Conservation (phyloP, 306 rosid species). For the Fragaria nilgerrensis region DNA sequence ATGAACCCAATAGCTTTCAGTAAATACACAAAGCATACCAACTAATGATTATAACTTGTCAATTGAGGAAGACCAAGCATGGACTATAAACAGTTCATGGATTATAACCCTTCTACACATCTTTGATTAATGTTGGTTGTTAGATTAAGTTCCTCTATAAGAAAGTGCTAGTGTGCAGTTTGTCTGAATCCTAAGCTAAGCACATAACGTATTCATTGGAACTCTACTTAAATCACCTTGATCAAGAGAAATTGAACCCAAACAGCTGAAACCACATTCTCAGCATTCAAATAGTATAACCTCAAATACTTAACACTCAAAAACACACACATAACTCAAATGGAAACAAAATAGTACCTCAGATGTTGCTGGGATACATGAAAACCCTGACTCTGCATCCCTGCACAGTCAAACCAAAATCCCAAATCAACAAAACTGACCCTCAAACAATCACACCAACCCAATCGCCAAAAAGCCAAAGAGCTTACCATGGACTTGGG, state of each 20-base stretch:
- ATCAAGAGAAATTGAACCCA: background rate
- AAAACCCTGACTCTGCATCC: slow-evolving; percentile 74
- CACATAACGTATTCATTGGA: background rate
- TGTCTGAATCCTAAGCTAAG: background rate
- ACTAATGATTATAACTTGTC: background rate
- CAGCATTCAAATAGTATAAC: background rate
- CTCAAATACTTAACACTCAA: background rate
- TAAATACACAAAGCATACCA: background rate
- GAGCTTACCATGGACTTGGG: slow-evolving; percentile 64
- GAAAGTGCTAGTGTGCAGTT: background rate
- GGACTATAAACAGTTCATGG: background rate
- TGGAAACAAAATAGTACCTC: slow-evolving; percentile 33
- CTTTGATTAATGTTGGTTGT: background rate
- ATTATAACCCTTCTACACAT: no score
- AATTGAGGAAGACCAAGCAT: background rate
- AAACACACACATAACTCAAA: background rate
- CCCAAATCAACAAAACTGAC: background rate
- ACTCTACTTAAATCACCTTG: background rate
- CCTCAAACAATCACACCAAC: background rate
- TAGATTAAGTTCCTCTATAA: no score
- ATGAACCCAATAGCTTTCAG: background rate
- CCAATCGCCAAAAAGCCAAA: no score
- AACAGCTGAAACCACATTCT: background rate
- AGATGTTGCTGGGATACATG: slow-evolving; percentile 81
- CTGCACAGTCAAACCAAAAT: slow-evolving; percentile 32